Conservation (phyloP, 2,329 filamentous ascomycete species). For the Colletotrichum sidae region DNA sequence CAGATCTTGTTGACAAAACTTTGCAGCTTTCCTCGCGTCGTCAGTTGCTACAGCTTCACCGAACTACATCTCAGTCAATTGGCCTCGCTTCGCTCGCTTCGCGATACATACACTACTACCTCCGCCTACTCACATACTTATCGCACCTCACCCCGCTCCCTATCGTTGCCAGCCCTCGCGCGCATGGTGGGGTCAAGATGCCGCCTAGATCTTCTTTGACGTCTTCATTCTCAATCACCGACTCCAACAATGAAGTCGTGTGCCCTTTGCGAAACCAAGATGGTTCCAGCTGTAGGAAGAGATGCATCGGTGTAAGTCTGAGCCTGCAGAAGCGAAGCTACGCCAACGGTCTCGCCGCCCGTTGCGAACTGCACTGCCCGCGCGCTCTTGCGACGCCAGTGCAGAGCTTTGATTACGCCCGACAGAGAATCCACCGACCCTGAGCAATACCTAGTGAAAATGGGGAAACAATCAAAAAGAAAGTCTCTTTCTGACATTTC, state of each 20-base stretch:
- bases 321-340: slow-evolving; percentile 4
- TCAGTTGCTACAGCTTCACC: slow-evolving; percentile 34
- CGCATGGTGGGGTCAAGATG: slow-evolving; percentile 78
- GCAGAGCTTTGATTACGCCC: slow-evolving; percentile 28
- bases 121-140: slow-evolving; percentile 40
- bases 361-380: slow-evolving; percentile 16
- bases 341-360: slow-evolving; percentile 18
- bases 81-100: slow-evolving; percentile 41
- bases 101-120: slow-evolving; percentile 21
- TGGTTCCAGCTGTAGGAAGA: slow-evolving; percentile 95
- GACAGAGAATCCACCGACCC: slow-evolving; percentile 19
- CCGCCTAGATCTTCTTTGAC: slow-evolving; percentile 89
- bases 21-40: slow-evolving; percentile 23
- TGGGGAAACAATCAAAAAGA: too few relatives aligned
- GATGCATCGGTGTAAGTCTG: slow-evolving; percentile 94
- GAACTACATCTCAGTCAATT: slow-evolving; percentile 46
- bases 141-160: slow-evolving; percentile 46
- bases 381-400: slow-evolving; percentile 11
- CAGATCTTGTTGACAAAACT: slow-evolving; percentile 24
- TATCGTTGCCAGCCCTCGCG: slow-evolving; percentile 47
- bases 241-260: slow-evolving; percentile 95
- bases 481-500: slow-evolving; percentile 36
- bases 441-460: slow-evolving; percentile 10
- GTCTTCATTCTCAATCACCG: slow-evolving; percentile 90
- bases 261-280: slow-evolving; percentile 97